Evolutionary conservation across 345 rosid species (phyloP).

Genomic region (Combretum micranthum): DNA sequence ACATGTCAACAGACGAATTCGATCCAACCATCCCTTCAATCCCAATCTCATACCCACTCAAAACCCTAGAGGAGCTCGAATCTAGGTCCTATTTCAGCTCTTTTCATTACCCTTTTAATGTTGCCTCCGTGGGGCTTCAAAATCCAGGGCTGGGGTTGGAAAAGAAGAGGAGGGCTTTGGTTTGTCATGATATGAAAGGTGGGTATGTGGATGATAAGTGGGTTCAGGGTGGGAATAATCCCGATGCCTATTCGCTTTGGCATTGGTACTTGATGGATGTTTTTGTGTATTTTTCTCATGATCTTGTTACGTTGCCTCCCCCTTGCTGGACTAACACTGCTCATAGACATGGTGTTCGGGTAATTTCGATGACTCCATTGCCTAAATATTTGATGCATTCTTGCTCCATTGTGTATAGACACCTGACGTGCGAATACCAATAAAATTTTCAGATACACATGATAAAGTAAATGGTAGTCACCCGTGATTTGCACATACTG

Average conservation of each 20-base stretch:
- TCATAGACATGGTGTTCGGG: conserved; percentile 87
- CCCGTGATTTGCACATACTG: too few relatives aligned
- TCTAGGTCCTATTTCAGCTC: conserved; percentile 63
- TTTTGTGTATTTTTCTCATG: conserved; percentile 77
- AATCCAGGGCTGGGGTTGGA: conserved; percentile 15
- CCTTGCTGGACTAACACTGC: conserved; percentile 93
- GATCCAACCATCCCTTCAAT: conserved; percentile 65
- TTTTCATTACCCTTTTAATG: conserved; percentile 76
- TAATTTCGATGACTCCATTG: conserved; percentile 5
- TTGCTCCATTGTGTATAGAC: too few relatives aligned
- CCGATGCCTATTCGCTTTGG: conserved; percentile 58
- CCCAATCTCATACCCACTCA: conserved; percentile 73
- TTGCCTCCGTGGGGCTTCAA: conserved; percentile 45
- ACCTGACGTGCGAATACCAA: too few relatives aligned
- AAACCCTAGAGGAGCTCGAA: conserved; percentile 48
- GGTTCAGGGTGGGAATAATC: conserved; percentile 75
- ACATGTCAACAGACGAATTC: conserved; percentile 51
- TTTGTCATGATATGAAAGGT: conserved; percentile 80
- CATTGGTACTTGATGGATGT: conserved; percentile 92
- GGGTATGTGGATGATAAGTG: conserved; percentile 74
- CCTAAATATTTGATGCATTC: too few relatives aligned
- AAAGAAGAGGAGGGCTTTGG: conserved; percentile 53
- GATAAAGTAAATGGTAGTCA: too few relatives aligned
- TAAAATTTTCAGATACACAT: too few relatives aligned
- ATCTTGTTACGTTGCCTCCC: conserved; percentile 77